Percentiles rank a stretch among this genome's conserved stretches.
phyloP scores from a whole-genome alignment of 371 early-diverging fungal species.

The Conidiobolus incongruus region DNA sequence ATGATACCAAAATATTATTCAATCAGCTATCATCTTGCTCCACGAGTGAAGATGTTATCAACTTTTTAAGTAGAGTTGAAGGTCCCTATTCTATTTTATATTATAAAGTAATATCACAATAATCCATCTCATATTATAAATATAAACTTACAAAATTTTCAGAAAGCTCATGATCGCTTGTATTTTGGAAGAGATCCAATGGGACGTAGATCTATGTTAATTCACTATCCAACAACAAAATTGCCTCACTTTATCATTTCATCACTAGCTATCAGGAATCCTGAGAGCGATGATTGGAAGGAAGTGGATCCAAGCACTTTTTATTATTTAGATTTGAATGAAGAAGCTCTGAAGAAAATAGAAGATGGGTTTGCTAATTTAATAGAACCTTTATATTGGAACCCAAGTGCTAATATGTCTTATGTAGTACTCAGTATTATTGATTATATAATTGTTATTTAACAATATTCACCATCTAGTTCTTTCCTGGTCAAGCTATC shows the following conservation, averaged over 20 bases:
- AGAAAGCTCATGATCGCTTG: not conserved
- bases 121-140: too few species aligned
- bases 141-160: not conserved
- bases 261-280: not conserved
- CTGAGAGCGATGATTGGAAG: not conserved
- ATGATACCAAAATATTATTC: slow-evolving; percentile 29
- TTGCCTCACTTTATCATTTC: not conserved
- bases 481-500: slow-evolving; percentile 12
- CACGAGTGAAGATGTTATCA: slow-evolving; percentile 9
- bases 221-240: not conserved
- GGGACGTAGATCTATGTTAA: slow-evolving; percentile 8
- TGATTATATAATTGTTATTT: too few species aligned
- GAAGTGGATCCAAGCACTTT: not conserved
- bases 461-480: slow-evolving; percentile 7
- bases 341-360: not conserved
- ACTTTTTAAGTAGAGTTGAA: slow-evolving; percentile 23
- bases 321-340: not conserved
- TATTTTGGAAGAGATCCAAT: slow-evolving; percentile 6
- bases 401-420: not conserved
- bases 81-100: slow-evolving; percentile 62
- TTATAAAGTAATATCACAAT: slow-evolving; percentile 19
- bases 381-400: not conserved
- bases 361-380: not conserved
- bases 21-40: slow-evolving; percentile 12
- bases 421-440: too few species aligned